Conservation (phyloP, 495 filamentous ascomycete species). For the Platismatia glauca region DNA sequence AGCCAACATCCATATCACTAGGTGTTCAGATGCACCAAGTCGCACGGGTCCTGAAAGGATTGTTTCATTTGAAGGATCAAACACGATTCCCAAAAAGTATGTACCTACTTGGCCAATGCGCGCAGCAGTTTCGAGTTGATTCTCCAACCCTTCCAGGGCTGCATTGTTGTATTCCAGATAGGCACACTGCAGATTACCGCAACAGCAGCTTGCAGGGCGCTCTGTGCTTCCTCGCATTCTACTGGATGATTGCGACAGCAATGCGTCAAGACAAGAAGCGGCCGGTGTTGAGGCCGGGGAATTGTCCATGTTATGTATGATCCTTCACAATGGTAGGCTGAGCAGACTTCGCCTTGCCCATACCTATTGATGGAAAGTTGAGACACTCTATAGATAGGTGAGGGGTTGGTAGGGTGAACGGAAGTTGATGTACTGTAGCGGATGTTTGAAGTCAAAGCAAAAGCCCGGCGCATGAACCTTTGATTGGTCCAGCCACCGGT, state of each 20-base stretch:
- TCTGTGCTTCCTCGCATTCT: conserved; percentile 12
- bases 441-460: not conserved
- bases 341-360: not conserved
- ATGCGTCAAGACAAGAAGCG: conserved; percentile 15
- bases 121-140: conserved; percentile 76
- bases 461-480: not conserved
- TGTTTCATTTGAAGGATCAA: conserved; percentile 3
- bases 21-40: not conserved
- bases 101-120: conserved; percentile 72
- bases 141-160: conserved; percentile 73
- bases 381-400: not conserved
- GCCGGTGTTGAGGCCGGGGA: conserved; percentile 3
- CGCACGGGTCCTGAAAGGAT: not conserved
- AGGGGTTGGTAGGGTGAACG: not conserved
- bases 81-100: not conserved
- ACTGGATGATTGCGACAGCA: conserved; percentile 19
- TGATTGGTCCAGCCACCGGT: conserved; percentile 12
- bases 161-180: conserved; percentile 68
- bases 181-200: conserved; percentile 69
- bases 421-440: not conserved
- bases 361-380: not conserved
- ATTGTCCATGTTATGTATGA: not conserved
- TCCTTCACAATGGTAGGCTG: not conserved
- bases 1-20: not conserved
- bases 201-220: conserved; percentile 56